Conservation (phyloP, 805 yeast species). For the Wickerhamomyces canadensis region DNA sequence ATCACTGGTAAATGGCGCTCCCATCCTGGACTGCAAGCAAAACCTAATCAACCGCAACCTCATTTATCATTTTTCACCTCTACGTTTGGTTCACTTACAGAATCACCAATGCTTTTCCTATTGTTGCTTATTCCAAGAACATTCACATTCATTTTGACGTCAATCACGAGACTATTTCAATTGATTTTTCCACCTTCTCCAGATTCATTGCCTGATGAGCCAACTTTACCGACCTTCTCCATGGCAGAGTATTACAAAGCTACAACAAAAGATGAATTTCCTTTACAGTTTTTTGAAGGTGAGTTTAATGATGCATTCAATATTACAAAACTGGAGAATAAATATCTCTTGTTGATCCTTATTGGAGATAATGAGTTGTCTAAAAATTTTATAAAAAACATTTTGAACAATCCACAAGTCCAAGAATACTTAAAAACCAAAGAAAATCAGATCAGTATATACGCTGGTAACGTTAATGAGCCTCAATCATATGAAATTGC, state of each 20-base stretch:
- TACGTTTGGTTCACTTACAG: conserved; percentile 11
- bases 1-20: conserved; percentile 25
- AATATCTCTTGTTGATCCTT: conserved; percentile 15
- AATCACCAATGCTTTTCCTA: conserved; percentile 40
- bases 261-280: conserved; percentile 12
- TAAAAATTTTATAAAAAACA: conserved; percentile 34
- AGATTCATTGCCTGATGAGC: conserved; percentile 26
- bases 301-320: conserved; percentile 20
- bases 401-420: conserved; percentile 42
- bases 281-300: conserved; percentile 10
- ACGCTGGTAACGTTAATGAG: conserved; percentile 58
- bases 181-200: conserved; percentile 31
- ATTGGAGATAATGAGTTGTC: conserved; percentile 25
- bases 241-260: conserved; percentile 9
- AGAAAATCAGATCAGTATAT: conserved; percentile 44
- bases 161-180: conserved; percentile 30
- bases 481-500: conserved; percentile 68
- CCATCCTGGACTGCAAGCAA: conserved; percentile 9
- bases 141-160: conserved; percentile 35
- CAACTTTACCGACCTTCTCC: conserved; percentile 16
- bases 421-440: conserved; percentile 28
- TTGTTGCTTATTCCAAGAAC: conserved; percentile 52
- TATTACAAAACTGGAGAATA: conserved; percentile 15
- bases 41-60: background rate
- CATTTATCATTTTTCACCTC: background rate